These are phyloP conservation scores for Blastobotrys raffinosifermentans DNA, from an alignment of 1,139 yeast genomes.

Conservation along the genomic window DNA sequence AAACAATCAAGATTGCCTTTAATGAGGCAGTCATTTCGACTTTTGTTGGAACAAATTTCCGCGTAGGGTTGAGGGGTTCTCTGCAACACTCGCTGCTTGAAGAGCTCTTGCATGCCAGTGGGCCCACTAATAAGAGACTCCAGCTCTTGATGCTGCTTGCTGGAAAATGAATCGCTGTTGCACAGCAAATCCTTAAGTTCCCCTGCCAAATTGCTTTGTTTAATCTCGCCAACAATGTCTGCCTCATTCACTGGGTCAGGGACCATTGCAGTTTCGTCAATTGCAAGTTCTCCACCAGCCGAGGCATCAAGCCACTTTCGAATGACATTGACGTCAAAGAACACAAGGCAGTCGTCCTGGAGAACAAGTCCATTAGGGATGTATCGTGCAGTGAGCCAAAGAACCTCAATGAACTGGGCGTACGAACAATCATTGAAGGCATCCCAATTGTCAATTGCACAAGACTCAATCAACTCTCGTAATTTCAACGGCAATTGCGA, in stretches of 20 bases:
- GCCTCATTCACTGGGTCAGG: too few species aligned
- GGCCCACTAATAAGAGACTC: slow-evolving; percentile 12
- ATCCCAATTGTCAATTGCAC: not conserved
- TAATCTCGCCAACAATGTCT: too few species aligned
- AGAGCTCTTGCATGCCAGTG: slow-evolving; percentile 14
- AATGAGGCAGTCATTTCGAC: slow-evolving; percentile 18
- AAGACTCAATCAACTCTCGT: not conserved
- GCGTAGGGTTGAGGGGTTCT: slow-evolving; percentile 15
- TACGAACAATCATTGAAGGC: not conserved
- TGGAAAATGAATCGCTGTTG: slow-evolving; percentile 13
- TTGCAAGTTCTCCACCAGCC: not conserved
- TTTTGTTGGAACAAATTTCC: slow-evolving; percentile 18
- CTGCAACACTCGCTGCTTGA: slow-evolving; percentile 13
- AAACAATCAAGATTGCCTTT: slow-evolving; percentile 30
- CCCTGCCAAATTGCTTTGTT: too few species aligned
- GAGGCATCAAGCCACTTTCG: slow-evolving; percentile 3
- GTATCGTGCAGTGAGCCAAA: not conserved
- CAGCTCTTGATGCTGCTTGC: slow-evolving; percentile 11
- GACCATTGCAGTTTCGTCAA: too few species aligned
- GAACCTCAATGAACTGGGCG: not conserved
- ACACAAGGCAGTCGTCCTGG: not conserved
- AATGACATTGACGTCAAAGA: slow-evolving; percentile 5
- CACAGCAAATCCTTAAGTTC: too few species aligned
- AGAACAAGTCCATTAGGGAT: not conserved
- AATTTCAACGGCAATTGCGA: slow-evolving; percentile 2